phyloP scores from a whole-genome alignment of 2,329 filamentous ascomycete species.

The Diaporthe longicolla region DNA sequence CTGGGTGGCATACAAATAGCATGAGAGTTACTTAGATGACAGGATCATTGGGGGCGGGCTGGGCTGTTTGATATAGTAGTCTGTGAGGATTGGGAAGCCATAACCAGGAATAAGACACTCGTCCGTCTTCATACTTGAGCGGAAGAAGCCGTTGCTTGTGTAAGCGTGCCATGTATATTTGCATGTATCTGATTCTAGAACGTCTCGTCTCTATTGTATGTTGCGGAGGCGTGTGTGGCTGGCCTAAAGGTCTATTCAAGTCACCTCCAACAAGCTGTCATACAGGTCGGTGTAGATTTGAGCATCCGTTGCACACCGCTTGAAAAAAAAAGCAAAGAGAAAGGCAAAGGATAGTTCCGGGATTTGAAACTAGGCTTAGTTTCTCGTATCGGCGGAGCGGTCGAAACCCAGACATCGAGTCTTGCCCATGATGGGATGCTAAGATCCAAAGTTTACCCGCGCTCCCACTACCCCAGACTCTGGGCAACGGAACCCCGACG shows the following conservation, averaged over 20 bases:
- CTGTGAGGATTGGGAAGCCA: background rate
- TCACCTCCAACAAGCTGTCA: too few relatives aligned
- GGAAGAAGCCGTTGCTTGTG: background rate
- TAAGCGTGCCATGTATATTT: background rate
- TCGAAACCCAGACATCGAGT: too few relatives aligned
- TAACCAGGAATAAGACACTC: background rate
- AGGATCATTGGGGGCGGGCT: background rate
- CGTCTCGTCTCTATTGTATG: background rate
- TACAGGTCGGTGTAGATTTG: too few relatives aligned
- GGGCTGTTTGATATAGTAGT: background rate
- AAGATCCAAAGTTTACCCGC: too few relatives aligned
- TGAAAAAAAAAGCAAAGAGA: too few relatives aligned
- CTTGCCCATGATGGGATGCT: too few relatives aligned
- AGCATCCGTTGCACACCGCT: too few relatives aligned
- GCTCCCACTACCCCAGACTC: background rate
- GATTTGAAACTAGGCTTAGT: too few relatives aligned
- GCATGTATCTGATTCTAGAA: background rate
- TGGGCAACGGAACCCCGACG: too few relatives aligned
- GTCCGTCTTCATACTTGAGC: background rate
- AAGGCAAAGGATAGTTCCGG: too few relatives aligned
- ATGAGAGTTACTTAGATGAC: slow-evolving; percentile 14
- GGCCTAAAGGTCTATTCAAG: too few relatives aligned
- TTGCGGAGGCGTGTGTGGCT: background rate
- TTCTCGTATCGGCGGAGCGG: too few relatives aligned
- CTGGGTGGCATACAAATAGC: slow-evolving; percentile 8